These are phyloP conservation scores for Xylaria curta DNA, from an alignment of 495 filamentous ascomycete genomes.

Conservation along the genomic window DNA sequence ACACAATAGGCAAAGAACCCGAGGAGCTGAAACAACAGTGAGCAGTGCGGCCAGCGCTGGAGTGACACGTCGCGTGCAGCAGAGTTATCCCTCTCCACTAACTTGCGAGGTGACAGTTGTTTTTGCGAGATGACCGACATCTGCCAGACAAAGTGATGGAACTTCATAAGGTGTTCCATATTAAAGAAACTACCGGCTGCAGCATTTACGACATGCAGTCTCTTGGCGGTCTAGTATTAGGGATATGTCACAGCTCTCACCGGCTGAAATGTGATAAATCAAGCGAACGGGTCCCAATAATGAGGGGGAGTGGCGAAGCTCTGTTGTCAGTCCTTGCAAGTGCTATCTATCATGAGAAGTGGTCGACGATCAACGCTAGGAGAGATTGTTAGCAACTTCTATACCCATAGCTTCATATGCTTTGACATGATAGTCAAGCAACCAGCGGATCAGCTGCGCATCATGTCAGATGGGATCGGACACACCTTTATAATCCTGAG, in stretches of 20 bases:
- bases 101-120: conserved; percentile 19
- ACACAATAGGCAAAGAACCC: conserved; percentile 22
- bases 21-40: conserved; percentile 26
- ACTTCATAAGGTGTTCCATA: conserved; percentile 17
- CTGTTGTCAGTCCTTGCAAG: neutral
- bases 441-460: neutral
- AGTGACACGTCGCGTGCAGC: conserved; percentile 27
- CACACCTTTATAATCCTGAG: conserved; percentile 14
- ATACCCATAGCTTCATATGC: neutral
- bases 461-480: neutral
- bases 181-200: conserved; percentile 1
- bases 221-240: conserved; percentile 16
- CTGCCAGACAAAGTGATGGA: conserved; percentile 2
- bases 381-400: conserved; percentile 15
- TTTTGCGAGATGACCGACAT: conserved; percentile 18
- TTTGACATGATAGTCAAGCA: neutral
- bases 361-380: neutral
- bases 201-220: conserved; percentile 19
- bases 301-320: conserved; percentile 11
- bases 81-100: conserved; percentile 20
- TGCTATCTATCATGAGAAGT: conserved; percentile 4
- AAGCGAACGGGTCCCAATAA: conserved; percentile 9
- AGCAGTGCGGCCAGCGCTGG: conserved; percentile 22
- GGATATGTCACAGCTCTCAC: conserved; percentile 11
- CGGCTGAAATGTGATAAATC: conserved; percentile 25